Base-by-base conservation (phyloP, 257 asterid genomes). In the Solanum ossicruentum region DNA sequence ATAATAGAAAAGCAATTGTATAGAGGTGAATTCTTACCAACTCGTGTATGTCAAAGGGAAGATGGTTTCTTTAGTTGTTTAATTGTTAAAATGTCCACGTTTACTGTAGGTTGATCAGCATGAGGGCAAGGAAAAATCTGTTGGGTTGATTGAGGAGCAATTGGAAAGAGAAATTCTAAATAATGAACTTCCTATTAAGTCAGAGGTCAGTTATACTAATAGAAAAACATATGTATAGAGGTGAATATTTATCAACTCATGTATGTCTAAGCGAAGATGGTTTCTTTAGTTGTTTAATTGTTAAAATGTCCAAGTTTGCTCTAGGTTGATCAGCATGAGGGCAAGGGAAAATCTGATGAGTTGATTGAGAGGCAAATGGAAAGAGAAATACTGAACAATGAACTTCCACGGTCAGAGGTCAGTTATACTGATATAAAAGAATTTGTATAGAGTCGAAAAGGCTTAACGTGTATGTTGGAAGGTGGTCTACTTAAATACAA, bases 371-470 rank as follows among this genome's bases (percentile, higher is more conserved):
- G 85, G 89, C 93, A 89, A 87, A 85, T 77, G 86, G 89, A 86
- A 84, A 85, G 81, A 82, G 91, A 86, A 83, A 90, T 81, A 83
- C 82, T 88, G 84, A 82, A 81, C 84, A 85, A 82, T 65, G 94
- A 87, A 82, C 83, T 84, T 65, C 61, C 86, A 82, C 86, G 85
- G 61, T 49, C 52, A 49, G 93, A 92, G 97, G 99, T 94, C 85
- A 86, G 81, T 90, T 78, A 57, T 70, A 32, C 81, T 36, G 28
- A 49, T 23, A 21, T 60, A 75, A 75, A 23, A 49, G 16, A 3
- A 75, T 4, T 75, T 75, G 45, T 75, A 23, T 51, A 13, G 61
- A 49, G 43, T 10, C 10, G 21, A 77, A 77, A 77, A 49, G 63
- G 45, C 18, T 77, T 51, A 32, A 13, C 82, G 23, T 77, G 45